A percentile compares a stretch with the other conserved stretches of the same genome.
These are phyloP conservation scores for Leccinum cinnamomeum DNA, from an alignment of 1,284 basidiomycete species.

Conservation along the genomic window DNA sequence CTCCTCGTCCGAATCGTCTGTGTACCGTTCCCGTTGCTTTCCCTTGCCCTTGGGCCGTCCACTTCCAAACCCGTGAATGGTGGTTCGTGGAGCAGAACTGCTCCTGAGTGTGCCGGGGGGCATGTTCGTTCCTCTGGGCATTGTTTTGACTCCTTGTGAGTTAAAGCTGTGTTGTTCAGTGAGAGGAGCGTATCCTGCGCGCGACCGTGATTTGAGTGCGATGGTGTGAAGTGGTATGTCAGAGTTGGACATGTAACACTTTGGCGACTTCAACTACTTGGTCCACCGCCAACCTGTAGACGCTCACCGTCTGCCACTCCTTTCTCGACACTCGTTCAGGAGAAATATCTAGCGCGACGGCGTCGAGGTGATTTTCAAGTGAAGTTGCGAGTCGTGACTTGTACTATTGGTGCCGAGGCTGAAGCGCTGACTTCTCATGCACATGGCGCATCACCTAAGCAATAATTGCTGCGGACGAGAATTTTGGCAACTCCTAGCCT, in stretches of 20 bases:
- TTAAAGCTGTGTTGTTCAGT: conserved; percentile 37
- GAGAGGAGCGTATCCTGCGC: conserved; percentile 49
- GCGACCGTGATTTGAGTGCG: conserved; percentile 46
- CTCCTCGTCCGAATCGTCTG: conserved; percentile 61
- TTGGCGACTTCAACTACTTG: neutral
- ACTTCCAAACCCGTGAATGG: conserved; percentile 23
- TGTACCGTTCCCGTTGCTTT: conserved; percentile 51
- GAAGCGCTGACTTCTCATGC: neutral
- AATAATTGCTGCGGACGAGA: too few species aligned
- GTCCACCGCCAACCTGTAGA: neutral
- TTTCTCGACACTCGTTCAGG: neutral
- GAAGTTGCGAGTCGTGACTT: neutral
- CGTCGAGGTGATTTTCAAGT: neutral
- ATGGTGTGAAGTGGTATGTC: conserved; percentile 69
- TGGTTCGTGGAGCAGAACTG: conserved; percentile 38
- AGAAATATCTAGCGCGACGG: neutral
- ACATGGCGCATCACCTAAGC: too few species aligned
- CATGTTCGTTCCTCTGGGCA: conserved; percentile 29
- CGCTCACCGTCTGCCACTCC: neutral
- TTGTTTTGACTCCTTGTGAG: conserved; percentile 23
- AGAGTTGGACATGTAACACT: conserved; percentile 40
- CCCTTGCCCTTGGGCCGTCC: conserved; percentile 38
- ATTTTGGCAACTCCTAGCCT: too few species aligned
- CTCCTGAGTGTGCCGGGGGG: conserved; percentile 37
- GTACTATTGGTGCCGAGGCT: neutral